Conservation (phyloP, 2,329 filamentous ascomycete species). For the Apiospora phragmitis region DNA sequence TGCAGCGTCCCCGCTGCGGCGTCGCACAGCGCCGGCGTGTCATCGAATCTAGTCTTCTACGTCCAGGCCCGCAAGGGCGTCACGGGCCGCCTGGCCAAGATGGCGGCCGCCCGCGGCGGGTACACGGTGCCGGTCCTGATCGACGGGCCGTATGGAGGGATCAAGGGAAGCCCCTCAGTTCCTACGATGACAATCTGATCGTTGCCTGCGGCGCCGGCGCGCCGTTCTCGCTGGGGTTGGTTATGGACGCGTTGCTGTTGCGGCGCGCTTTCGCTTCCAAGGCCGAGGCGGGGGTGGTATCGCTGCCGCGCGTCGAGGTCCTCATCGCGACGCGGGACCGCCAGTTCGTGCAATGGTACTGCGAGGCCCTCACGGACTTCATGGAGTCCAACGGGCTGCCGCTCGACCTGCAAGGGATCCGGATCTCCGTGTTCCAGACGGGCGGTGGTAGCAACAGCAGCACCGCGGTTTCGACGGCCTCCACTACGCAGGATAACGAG, state of each 20-base stretch:
- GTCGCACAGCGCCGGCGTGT: background rate
- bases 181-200: conserved; percentile 45
- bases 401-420: conserved; percentile 19
- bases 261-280: conserved; percentile 14
- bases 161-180: conserved; percentile 37
- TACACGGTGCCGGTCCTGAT: conserved; percentile 46
- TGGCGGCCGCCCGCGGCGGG: conserved; percentile 32
- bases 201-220: conserved; percentile 58
- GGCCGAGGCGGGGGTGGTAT: background rate
- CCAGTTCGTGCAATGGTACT: conserved; percentile 30
- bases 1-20: conserved; percentile 44
- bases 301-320: conserved; percentile 22
- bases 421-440: conserved; percentile 27
- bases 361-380: conserved; percentile 23
- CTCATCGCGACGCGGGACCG: conserved; percentile 31
- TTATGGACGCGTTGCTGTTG: conserved; percentile 38
- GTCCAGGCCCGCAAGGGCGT: conserved; percentile 50
- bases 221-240: conserved; percentile 50
- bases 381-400: conserved; percentile 21
- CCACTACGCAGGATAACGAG: conserved; percentile 15
- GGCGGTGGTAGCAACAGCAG: conserved; percentile 12
- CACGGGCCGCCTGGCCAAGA: conserved; percentile 44
- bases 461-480: conserved; percentile 9
- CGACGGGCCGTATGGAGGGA: conserved; percentile 61
- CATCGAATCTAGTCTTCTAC: conserved; percentile 51